Conservation (phyloP, 345 rosid genomes). For the Iberis pinnata region DNA sequence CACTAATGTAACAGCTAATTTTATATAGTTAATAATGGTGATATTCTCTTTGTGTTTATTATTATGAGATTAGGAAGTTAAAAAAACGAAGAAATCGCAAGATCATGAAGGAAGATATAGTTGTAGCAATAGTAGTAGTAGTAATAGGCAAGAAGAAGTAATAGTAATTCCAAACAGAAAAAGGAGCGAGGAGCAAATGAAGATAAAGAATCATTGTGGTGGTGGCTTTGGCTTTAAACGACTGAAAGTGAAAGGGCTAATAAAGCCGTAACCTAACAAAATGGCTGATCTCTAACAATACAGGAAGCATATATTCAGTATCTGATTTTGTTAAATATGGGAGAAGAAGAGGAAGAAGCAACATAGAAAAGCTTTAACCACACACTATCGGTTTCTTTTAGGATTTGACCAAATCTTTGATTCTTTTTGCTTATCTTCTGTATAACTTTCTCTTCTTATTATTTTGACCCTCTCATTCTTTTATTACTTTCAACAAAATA, state of each 20-base stretch:
- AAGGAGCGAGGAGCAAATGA: too few species aligned
- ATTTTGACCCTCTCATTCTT: too few species aligned
- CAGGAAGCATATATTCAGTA: constrained; percentile 16
- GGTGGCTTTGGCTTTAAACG: constrained; percentile 32
- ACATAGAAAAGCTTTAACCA: constrained; percentile 14
- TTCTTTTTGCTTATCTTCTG: constrained; percentile 27
- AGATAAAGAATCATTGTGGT: constrained; percentile 20
- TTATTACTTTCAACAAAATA: too few species aligned
- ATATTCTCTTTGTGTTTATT: too few species aligned
- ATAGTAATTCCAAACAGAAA: constrained; percentile 17
- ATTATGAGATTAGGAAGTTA: constrained; percentile 13
- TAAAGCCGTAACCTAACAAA: constrained; percentile 30
- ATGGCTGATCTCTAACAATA: constrained; percentile 28
- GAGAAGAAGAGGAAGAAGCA: constrained; percentile 20
- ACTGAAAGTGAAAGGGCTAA: constrained; percentile 31
- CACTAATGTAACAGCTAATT: too few species aligned
- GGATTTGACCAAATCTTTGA: constrained; percentile 32
- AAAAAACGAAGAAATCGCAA: constrained; percentile 26
- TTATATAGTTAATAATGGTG: too few species aligned
- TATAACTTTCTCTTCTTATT: too few species aligned
- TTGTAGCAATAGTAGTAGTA: constrained; percentile 20
- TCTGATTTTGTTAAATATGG: constrained; percentile 13
- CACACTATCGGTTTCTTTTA: constrained; percentile 24
- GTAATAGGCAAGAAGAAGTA: constrained; percentile 19
- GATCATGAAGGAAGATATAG: constrained; percentile 23